Conservation (phyloP, 345 rosid genomes). For the Microthlaspi erraticum region DNA sequence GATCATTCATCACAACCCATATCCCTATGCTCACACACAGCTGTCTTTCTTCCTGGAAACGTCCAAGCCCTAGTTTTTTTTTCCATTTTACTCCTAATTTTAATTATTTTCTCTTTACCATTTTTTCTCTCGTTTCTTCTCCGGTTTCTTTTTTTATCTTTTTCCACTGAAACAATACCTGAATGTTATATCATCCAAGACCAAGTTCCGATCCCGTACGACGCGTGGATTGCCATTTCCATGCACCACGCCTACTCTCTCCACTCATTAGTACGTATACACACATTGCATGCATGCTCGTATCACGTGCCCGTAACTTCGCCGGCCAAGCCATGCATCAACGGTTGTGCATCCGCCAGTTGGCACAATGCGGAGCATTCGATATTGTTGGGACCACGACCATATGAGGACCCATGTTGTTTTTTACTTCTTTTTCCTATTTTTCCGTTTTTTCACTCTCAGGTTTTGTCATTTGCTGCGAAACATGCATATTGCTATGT, state of each 20-base stretch:
- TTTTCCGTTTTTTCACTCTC: neutral
- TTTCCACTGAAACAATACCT: slow-evolving; percentile 25
- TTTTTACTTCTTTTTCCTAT: neutral
- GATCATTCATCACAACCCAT: slow-evolving; percentile 32
- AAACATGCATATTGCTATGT: slow-evolving; percentile 43
- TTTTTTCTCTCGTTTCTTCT: slow-evolving; percentile 20
- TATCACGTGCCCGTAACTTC: slow-evolving; percentile 49
- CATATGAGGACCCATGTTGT: slow-evolving; percentile 25
- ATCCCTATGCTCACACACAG: slow-evolving; percentile 36
- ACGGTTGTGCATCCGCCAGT: slow-evolving; percentile 17
- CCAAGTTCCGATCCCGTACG: slow-evolving; percentile 47
- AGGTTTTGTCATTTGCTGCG: slow-evolving; percentile 42
- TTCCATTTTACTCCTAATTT: slow-evolving; percentile 14
- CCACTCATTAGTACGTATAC: slow-evolving; percentile 43
- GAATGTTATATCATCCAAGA: slow-evolving; percentile 45
- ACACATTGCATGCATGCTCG: slow-evolving; percentile 51
- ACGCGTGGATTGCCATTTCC: slow-evolving; percentile 58
- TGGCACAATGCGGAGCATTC: slow-evolving; percentile 9
- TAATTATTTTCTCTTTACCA: slow-evolving; percentile 28
- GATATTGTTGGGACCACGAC: slow-evolving; percentile 37
- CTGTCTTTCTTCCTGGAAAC: slow-evolving; percentile 39
- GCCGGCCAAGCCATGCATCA: slow-evolving; percentile 31
- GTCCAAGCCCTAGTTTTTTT: slow-evolving; percentile 51
- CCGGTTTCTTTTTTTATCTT: neutral
- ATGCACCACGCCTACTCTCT: slow-evolving; percentile 47